A percentile compares a stretch with the other conserved stretches of the same genome.
These are phyloP conservation scores for Colletotrichum godetiae DNA, from an alignment of 2,329 filamentous ascomycete species.

Conservation along the genomic window DNA sequence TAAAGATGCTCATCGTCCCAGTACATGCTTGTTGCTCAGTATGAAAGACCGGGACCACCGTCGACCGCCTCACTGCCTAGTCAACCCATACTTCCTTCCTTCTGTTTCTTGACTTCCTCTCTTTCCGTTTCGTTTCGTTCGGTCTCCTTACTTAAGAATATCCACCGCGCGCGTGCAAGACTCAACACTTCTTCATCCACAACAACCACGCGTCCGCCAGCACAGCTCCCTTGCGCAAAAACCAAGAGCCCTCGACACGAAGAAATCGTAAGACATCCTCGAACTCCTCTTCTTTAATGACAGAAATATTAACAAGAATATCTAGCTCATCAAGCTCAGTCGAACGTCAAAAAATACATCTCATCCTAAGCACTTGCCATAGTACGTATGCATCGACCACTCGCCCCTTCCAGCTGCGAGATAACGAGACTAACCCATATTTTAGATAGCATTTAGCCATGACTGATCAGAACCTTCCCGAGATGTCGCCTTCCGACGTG, in stretches of 20 bases:
- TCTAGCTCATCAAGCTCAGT: fast-evolving
- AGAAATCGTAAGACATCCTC: not conserved
- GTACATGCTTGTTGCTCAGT: too few relatives aligned
- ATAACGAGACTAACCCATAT: not conserved
- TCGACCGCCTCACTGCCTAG: not conserved
- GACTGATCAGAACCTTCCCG: constrained; percentile 41
- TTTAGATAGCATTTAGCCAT: constrained; percentile 37
- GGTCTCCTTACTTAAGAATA: not conserved
- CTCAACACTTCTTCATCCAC: not conserved
- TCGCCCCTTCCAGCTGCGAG: not conserved
- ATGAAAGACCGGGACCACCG: not conserved
- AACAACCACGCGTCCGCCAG: not conserved
- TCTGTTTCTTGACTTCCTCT: not conserved
- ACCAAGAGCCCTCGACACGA: not conserved
- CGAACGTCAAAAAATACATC: too few relatives aligned
- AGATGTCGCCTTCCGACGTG: constrained; percentile 53
- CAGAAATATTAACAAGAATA: too few relatives aligned
- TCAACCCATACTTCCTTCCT: not conserved
- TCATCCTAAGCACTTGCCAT: too few relatives aligned
- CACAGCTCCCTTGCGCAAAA: too few relatives aligned
- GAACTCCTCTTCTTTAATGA: not conserved
- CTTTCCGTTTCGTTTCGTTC: not conserved
- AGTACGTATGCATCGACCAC: not conserved
- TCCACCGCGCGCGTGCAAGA: not conserved
- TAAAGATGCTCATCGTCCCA: too few relatives aligned